These are phyloP conservation scores for Stagonosporopsis cucurbitacearum DNA, from an alignment of 2,329 filamentous ascomycete genomes.

Conservation along the genomic window DNA sequence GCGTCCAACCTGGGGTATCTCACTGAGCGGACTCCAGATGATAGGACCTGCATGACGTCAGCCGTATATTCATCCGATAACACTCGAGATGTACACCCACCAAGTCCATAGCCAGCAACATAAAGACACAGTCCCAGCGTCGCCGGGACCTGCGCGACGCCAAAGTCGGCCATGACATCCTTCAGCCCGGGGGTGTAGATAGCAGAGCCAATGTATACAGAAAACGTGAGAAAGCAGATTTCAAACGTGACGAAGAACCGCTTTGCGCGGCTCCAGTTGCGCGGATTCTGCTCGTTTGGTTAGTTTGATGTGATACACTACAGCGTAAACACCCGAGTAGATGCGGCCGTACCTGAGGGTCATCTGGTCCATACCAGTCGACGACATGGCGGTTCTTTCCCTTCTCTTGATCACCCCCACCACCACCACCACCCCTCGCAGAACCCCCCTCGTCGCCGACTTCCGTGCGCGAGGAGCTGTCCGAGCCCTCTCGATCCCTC, in stretches of 20 bases:
- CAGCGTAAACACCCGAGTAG: too few relatives aligned
- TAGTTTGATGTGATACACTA: not conserved
- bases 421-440: conserved; percentile 52
- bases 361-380: conserved; percentile 59
- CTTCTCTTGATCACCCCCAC: conserved; percentile 59
- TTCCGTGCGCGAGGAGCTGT: conserved; percentile 21
- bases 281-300: conserved; percentile 51
- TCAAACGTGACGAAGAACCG: conserved; percentile 55
- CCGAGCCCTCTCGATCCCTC: conserved; percentile 19
- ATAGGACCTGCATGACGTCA: conserved; percentile 21
- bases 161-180: conserved; percentile 61
- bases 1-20: conserved; percentile 57
- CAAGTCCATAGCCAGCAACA: conserved; percentile 41
- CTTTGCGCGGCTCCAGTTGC: conserved; percentile 55
- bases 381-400: conserved; percentile 59
- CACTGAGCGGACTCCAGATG: conserved; percentile 53
- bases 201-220: conserved; percentile 60
- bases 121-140: conserved; percentile 53
- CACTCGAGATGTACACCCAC: conserved; percentile 1
- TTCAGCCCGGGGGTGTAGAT: conserved; percentile 56
- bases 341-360: conserved; percentile 45
- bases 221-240: conserved; percentile 58
- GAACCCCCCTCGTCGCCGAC: conserved; percentile 32
- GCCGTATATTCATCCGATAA: not conserved
- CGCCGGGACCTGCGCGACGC: conserved; percentile 57